These are phyloP conservation scores for Aleurites moluccanus DNA, from an alignment of 441 rosid genomes.

Conservation along the genomic window DNA sequence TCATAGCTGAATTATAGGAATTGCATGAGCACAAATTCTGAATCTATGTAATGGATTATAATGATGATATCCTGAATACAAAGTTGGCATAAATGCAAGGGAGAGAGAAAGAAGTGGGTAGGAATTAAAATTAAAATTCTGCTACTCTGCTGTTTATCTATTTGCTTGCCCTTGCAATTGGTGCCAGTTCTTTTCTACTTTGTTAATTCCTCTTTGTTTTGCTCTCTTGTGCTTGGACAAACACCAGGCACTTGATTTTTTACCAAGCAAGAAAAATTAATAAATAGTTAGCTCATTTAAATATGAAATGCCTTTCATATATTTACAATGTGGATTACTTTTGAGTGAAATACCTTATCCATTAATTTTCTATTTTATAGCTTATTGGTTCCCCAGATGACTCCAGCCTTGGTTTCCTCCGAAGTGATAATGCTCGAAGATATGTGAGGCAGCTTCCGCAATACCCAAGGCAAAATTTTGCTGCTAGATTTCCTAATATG, in stretches of 20 bases:
- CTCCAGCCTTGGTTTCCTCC: slow-evolving; percentile 83
- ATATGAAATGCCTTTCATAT: background rate
- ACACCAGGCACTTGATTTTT: background rate
- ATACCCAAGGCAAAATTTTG: slow-evolving; percentile 75
- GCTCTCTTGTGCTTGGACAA: background rate
- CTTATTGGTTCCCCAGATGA: slow-evolving; percentile 98
- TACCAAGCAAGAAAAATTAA: slow-evolving; percentile 1
- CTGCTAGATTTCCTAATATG: slow-evolving; percentile 68
- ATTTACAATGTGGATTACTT: background rate
- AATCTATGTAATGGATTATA: background rate
- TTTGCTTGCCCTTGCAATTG: no score
- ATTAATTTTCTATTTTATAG: slow-evolving; percentile 34
- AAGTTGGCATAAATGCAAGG: background rate
- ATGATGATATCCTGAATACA: background rate
- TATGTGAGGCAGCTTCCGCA: slow-evolving; percentile 95
- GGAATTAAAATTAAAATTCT: background rate
- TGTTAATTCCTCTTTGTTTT: background rate
- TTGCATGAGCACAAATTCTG: slow-evolving; percentile 1
- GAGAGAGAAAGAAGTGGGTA: background rate
- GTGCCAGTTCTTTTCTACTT: background rate
- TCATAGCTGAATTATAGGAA: background rate
- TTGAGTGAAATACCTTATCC: slow-evolving; percentile 8
- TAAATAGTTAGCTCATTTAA: background rate
- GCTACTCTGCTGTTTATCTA: background rate
- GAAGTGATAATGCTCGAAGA: slow-evolving; percentile 90